Base-by-base conservation (phyloP, 2,329 filamentous ascomycete species). In the Aspergillus transmontanensis region DNA sequence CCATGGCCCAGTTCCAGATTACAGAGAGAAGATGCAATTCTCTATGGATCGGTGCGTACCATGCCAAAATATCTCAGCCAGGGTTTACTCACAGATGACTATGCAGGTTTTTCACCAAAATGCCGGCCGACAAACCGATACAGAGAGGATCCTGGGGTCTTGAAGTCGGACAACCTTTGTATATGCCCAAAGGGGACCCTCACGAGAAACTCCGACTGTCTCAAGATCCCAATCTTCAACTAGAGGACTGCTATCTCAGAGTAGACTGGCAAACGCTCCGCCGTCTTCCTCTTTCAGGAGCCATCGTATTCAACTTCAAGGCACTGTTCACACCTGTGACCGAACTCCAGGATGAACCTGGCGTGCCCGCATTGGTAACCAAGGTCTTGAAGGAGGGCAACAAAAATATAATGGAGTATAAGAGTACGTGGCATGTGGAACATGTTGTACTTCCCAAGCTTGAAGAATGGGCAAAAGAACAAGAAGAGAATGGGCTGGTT, bases 251-350 rank as follows among this genome's bases (percentile, higher is more conserved):
- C 66, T 81, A 90, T 64, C 80, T 96, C 1, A 86, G 93, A 5
- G 92, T 95, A 1, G 93, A 96, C 75, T 96, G 92, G 91, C 93
- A 96, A 77, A 96, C 93, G 0, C 80, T 96, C 4, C 87, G 93
- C 1, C 86, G 93, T 3, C 79, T 96, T 0, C 92, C 93, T 0
- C 81, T 96, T 0, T 93, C 90, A 0, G 91, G 86, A 0, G 89
- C 85, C 0, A 81, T 96, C 1, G 86, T 93, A 0, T 96, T 96
- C 81, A 96, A 95, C 76, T 96, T 94, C 85, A 96, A 94, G 73
- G 92, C 90, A 0, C 77, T 95, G 0, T 96, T 96, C 77, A 95
- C 92, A 0, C 90, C 90, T 0, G 75, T 96, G 0, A 74, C 83
- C 0, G 87, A 90, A 66, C 88, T 96, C 62, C 81, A 86, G 2